Conservation (phyloP, 441 rosid genomes). For the Adansonia gregorii region DNA sequence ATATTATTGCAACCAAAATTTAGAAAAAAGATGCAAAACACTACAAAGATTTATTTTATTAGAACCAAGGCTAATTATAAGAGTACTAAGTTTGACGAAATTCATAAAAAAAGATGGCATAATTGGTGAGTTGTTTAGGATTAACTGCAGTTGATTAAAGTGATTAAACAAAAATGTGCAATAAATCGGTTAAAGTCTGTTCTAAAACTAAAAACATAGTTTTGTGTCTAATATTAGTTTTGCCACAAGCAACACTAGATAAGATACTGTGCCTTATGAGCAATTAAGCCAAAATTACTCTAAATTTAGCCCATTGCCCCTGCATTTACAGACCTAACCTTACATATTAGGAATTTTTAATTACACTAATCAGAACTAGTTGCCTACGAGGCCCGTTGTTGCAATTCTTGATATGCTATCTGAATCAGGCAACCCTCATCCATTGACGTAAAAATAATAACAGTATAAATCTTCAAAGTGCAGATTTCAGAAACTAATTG, state of each 20-base stretch:
- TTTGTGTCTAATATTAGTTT: neutral
- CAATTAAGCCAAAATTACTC: neutral
- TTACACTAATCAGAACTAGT: slow-evolving; percentile 8
- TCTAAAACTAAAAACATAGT: neutral
- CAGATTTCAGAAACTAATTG: slow-evolving; percentile 25
- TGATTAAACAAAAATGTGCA: neutral
- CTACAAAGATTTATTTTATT: neutral
- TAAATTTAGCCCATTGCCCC: neutral
- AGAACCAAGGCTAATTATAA: too few species aligned
- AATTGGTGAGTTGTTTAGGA: neutral
- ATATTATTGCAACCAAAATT: slow-evolving; percentile 5
- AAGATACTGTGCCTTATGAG: neutral
- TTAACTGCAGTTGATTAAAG: neutral
- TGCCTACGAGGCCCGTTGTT: neutral
- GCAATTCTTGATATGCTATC: neutral
- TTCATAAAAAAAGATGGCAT: neutral
- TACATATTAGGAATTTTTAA: neutral
- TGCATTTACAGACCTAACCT: neutral
- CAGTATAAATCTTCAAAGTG: neutral
- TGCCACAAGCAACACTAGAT: neutral
- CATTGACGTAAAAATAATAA: neutral
- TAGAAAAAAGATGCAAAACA: slow-evolving; percentile 20
- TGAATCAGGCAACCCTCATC: neutral
- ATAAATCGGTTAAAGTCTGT: neutral
- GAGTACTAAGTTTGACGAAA: neutral